A percentile compares a stretch with the other conserved stretches of the same genome.
Evolutionary conservation across 352 stramenopile genomes (phyloP).

Genomic region (Phytopythium helicoides): DNA sequence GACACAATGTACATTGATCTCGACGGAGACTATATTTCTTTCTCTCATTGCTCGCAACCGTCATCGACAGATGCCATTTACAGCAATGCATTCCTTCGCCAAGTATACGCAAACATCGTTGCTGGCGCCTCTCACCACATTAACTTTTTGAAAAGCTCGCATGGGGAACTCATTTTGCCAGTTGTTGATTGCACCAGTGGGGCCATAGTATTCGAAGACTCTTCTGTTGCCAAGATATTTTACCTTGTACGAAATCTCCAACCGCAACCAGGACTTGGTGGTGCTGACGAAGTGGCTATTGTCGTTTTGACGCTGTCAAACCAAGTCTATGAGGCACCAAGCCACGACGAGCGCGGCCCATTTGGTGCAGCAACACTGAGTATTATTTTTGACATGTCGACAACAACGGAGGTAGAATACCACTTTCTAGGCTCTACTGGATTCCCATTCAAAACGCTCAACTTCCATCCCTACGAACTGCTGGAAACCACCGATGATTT

Average conservation of each 20-base stretch:
- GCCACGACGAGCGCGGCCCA: conserved; percentile 24
- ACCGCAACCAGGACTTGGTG: neutral
- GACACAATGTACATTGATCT: conserved; percentile 32
- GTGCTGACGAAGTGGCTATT: conserved; percentile 25
- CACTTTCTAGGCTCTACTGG: conserved; percentile 15
- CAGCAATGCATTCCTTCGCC: conserved; percentile 26
- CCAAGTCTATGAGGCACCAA: conserved; percentile 36
- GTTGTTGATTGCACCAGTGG: conserved; percentile 41
- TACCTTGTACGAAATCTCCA: conserved; percentile 28
- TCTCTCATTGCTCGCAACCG: conserved; percentile 7
- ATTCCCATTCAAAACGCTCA: conserved; percentile 11
- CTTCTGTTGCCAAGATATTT: conserved; percentile 25
- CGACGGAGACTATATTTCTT: conserved; percentile 13
- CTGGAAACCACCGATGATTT: conserved; percentile 16
- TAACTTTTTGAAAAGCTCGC: conserved; percentile 18
- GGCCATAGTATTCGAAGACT: conserved; percentile 21
- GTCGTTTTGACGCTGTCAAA: conserved; percentile 25
- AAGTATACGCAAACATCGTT: conserved; percentile 17
- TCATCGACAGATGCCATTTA: conserved; percentile 19
- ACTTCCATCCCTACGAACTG: conserved; percentile 22
- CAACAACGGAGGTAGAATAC: conserved; percentile 22
- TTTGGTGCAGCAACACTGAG: conserved; percentile 24
- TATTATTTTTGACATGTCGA: conserved; percentile 27
- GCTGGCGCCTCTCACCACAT: conserved; percentile 23
- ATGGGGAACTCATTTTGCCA: conserved; percentile 26